Evolutionary conservation across 1,284 basidiomycete genomes (phyloP), one percentile per base, ranked within the genome.

Genomic region (Agroathelia rolfsii): DNA sequence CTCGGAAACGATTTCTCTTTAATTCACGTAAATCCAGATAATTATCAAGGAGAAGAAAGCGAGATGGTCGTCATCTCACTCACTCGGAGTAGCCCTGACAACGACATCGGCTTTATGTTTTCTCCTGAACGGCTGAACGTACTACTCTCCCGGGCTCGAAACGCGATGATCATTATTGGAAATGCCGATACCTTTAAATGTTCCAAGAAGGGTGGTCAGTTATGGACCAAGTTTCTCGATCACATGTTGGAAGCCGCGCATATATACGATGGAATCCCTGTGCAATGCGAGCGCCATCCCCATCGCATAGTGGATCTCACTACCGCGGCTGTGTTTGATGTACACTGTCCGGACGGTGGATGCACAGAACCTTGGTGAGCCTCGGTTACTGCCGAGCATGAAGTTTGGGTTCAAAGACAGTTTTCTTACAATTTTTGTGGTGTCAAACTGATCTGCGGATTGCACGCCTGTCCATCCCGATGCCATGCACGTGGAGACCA

Each of bases 21-120:
- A 24, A 13, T 28, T 44, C n/a, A 31, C 35, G n/a, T 6, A 11
- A 19, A 29, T 28, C 18, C 15, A 75, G 72, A 76, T 37, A 76
- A 76, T 37, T 76, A 74, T 38, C 76, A 80, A 42, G 77, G 77
- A 15, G 77, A 80, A 46, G 76, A 80, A 47, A 73, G 71, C 24
- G 62, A 78, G 14, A 71, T 80, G 26, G 72, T 80, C 17, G 60
- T 80, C 17, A 58, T 61, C n/a, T 72, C 66, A 5, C 49, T 80
- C 8, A 75, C 72, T 0, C 53, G 77, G 25, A 76, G 73, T 45
- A 79, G 79, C 40, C 11, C 56, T 0, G 39, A 52, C 0, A 52
- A 62, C 34, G 67, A 66, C 38, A 79, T 80, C 18, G 77, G 76
- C 0, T 80, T 80, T 52, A 77, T 80, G 75, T 57, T 46, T 26